A percentile compares a stretch with the other conserved stretches of the same genome.
Evolutionary conservation across 441 rosid genomes (phyloP).

Genomic region (Bruguiera hainesii): DNA sequence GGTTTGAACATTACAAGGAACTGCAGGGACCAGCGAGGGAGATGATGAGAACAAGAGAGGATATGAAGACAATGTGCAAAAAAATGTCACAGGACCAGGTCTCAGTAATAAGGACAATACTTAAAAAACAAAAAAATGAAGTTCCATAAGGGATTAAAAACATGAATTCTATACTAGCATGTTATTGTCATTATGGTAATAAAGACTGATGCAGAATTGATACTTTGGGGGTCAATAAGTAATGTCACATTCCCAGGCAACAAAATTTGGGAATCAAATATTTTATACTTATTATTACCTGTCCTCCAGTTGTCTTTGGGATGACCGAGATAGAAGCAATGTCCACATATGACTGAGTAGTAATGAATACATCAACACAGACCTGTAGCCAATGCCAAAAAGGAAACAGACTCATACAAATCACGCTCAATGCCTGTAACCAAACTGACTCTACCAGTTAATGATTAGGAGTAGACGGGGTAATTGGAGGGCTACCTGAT

Average conservation of each 20-base stretch:
- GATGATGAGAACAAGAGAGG: neutral
- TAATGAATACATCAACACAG: constrained; percentile 73
- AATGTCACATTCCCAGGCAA: neutral
- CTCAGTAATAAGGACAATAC: neutral
- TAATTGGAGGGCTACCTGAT: constrained; percentile 48
- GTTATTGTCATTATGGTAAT: too few species aligned
- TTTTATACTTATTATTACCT: constrained; percentile 34
- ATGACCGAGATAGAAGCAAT: constrained; percentile 79
- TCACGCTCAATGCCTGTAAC: constrained; percentile 8
- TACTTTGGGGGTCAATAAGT: neutral
- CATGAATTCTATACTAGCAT: too few species aligned
- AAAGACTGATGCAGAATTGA: neutral
- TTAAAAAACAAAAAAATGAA: neutral
- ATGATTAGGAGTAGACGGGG: neutral
- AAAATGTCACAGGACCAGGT: neutral
- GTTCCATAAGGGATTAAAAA: neutral
- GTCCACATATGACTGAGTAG: constrained; percentile 73
- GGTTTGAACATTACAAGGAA: neutral
- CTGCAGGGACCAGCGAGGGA: constrained; percentile 19
- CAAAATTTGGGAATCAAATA: neutral
- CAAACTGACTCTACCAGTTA: constrained; percentile 8
- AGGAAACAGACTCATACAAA: neutral
- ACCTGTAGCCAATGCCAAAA: constrained; percentile 45
- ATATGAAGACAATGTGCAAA: neutral
- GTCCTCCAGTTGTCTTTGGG: constrained; percentile 89